A percentile compares a stretch with the other conserved stretches of the same genome.
Conservation (phyloP, 371 early-diverging fungal genomes). For the Haplosporangium sp. region DNA sequence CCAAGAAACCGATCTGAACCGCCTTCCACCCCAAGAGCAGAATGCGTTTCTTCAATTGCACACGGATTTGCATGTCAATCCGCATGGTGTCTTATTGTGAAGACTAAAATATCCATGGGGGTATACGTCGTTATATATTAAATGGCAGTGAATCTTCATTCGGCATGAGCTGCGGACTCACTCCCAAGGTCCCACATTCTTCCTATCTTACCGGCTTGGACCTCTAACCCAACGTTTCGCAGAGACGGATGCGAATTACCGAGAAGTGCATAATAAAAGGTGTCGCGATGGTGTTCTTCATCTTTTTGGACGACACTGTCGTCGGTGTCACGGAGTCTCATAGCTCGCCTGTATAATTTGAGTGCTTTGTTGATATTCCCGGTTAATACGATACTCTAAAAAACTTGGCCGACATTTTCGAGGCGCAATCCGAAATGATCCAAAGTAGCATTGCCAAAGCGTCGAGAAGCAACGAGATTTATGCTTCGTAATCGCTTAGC, state of each 20-base stretch:
- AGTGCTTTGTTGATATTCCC: slow-evolving; percentile 33
- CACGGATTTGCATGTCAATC: slow-evolving; percentile 32
- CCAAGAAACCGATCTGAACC: slow-evolving; percentile 36
- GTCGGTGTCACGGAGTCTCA: slow-evolving; percentile 31
- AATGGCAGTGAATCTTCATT: slow-evolving; percentile 10
- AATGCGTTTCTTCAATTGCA: slow-evolving; percentile 24
- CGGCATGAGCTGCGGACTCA: no score
- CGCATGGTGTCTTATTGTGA: slow-evolving; percentile 15
- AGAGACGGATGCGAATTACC: slow-evolving; percentile 36
- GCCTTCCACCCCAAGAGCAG: slow-evolving; percentile 40
- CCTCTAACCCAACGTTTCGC: slow-evolving; percentile 28
- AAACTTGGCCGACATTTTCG: slow-evolving; percentile 30
- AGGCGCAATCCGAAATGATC: slow-evolving; percentile 14
- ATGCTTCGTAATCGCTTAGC: slow-evolving; percentile 40
- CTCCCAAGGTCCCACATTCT: no score
- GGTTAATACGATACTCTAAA: slow-evolving; percentile 14
- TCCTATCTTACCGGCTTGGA: slow-evolving; percentile 31
- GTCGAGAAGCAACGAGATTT: slow-evolving; percentile 35
- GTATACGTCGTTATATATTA: slow-evolving; percentile 1
- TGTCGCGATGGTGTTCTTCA: slow-evolving; percentile 36
- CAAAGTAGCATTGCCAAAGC: slow-evolving; percentile 42
- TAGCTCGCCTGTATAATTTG: slow-evolving; percentile 26
- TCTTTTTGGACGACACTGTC: slow-evolving; percentile 26
- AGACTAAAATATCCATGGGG: slow-evolving; percentile 18
- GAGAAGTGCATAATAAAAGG: slow-evolving; percentile 27